Conservation (phyloP, 495 filamentous ascomycete genomes). For the Poronia punctata region DNA sequence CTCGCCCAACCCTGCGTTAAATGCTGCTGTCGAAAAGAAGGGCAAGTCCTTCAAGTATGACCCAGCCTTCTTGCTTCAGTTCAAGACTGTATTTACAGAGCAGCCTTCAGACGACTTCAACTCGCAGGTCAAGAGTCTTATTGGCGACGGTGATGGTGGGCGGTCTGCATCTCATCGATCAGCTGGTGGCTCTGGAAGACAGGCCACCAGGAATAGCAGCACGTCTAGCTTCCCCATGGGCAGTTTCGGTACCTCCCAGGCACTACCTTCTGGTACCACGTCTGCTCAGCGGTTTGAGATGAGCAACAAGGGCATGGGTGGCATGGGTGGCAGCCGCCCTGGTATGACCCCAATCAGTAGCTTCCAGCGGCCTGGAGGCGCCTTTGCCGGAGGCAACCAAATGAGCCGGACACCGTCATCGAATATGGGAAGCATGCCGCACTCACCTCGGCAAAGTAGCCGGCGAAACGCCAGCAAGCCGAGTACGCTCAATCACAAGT, state of each 20-base stretch:
- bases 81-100: slow-evolving; percentile 88
- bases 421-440: slow-evolving; percentile 36
- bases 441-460: slow-evolving; percentile 46
- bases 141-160: slow-evolving; percentile 60
- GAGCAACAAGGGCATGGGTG: slow-evolving; percentile 33
- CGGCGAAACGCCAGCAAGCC: slow-evolving; percentile 59
- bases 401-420: slow-evolving; percentile 47
- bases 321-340: no score
- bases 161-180: slow-evolving; percentile 69
- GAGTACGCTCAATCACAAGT: slow-evolving; percentile 44
- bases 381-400: slow-evolving; percentile 47
- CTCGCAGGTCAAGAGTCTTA: slow-evolving; percentile 75
- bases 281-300: slow-evolving; percentile 57
- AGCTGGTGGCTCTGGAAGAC: slow-evolving; percentile 44
- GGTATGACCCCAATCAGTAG: slow-evolving; percentile 51
- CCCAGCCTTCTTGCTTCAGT: slow-evolving; percentile 92
- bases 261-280: slow-evolving; percentile 61
- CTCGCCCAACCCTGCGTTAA: slow-evolving; percentile 87
- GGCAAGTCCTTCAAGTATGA: slow-evolving; percentile 88
- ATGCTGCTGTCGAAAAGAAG: slow-evolving; percentile 61
- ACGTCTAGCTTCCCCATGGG: slow-evolving; percentile 54
- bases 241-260: slow-evolving; percentile 50
- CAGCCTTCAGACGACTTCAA: slow-evolving; percentile 92
- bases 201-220: slow-evolving; percentile 37
- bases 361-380: slow-evolving; percentile 48